Percentiles rank a stretch among this genome's conserved stretches.
Evolutionary conservation across 164 flowering plant species (phyloP).

Genomic region (Piper betle): DNA sequence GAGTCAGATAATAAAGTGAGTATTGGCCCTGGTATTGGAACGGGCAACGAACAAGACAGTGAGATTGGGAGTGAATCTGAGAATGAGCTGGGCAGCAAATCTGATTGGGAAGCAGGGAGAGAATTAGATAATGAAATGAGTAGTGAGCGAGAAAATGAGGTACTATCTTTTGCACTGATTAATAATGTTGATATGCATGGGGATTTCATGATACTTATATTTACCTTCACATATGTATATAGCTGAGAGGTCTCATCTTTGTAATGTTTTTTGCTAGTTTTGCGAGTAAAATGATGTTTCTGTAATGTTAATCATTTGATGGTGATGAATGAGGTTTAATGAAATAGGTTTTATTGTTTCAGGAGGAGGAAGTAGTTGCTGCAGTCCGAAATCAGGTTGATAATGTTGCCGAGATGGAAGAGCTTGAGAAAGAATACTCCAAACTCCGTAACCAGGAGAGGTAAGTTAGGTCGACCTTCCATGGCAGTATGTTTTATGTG

Average conservation of each 20-base stretch:
- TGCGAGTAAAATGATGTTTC: too few relatives aligned
- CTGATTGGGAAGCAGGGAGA: neutral
- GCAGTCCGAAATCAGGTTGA: conserved; percentile 2
- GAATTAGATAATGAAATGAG: neutral
- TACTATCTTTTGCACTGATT: too few relatives aligned
- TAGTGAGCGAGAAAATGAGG: neutral
- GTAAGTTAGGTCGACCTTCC: conserved; percentile 25
- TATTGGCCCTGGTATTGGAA: too few relatives aligned
- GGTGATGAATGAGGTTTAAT: neutral
- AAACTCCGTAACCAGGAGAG: conserved; percentile 45
- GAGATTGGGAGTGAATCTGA: neutral
- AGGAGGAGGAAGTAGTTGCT: conserved; percentile 14
- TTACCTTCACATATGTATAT: too few relatives aligned
- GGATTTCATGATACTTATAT: too few relatives aligned
- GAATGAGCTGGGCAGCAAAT: neutral
- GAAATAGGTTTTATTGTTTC: neutral
- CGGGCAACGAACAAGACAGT: too few relatives aligned
- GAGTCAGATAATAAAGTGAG: neutral
- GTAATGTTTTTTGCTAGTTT: too few relatives aligned
- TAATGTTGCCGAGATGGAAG: conserved; percentile 55
- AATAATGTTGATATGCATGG: too few relatives aligned
- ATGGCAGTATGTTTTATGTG: too few relatives aligned
- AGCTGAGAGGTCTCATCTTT: too few relatives aligned
- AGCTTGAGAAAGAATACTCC: conserved; percentile 63
- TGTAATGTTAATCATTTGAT: too few relatives aligned